Percentiles rank a stretch among this genome's conserved stretches.
Conservation (phyloP, 2,329 filamentous ascomycete genomes). For the Xylaria sp. region DNA sequence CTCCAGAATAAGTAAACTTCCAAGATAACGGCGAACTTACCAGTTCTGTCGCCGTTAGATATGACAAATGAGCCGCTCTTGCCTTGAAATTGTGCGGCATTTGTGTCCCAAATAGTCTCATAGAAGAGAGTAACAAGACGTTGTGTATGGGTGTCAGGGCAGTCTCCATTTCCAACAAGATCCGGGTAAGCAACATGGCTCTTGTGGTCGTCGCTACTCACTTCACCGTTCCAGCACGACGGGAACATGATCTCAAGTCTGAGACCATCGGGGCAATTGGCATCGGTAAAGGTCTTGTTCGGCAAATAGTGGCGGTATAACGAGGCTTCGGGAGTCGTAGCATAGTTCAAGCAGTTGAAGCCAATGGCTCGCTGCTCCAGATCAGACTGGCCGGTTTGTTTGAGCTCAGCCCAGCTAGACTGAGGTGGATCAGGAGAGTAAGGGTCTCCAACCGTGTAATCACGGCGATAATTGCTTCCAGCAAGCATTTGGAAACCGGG, state of each 20-base stretch:
- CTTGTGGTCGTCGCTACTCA: slow-evolving; percentile 62
- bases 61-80: slow-evolving; percentile 74
- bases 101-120: slow-evolving; percentile 84
- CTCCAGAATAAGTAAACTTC: background rate
- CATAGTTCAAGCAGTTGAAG: slow-evolving; percentile 95
- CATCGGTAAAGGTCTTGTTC: slow-evolving; percentile 78
- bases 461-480: slow-evolving; percentile 70
- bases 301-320: slow-evolving; percentile 84
- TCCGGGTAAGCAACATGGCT: slow-evolving; percentile 79
- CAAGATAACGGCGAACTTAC: slow-evolving; percentile 48
- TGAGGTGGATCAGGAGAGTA: slow-evolving; percentile 68
- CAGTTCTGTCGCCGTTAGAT: slow-evolving; percentile 77
- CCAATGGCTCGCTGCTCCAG: slow-evolving; percentile 83
- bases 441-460: slow-evolving; percentile 72
- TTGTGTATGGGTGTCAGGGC: slow-evolving; percentile 70
- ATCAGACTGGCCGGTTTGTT: slow-evolving; percentile 69
- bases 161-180: slow-evolving; percentile 76
- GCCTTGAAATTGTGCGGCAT: slow-evolving; percentile 59
- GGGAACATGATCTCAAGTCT: slow-evolving; percentile 88
- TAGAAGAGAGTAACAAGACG: slow-evolving; percentile 79
- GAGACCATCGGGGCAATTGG: slow-evolving; percentile 80
- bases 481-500: slow-evolving; percentile 81
- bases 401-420: slow-evolving; percentile 69
- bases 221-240: slow-evolving; percentile 83
- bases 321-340: slow-evolving; percentile 67